These are phyloP conservation scores for Sphaerostilbella broomeana DNA, from an alignment of 2,329 filamentous ascomycete genomes.

Conservation along the genomic window DNA sequence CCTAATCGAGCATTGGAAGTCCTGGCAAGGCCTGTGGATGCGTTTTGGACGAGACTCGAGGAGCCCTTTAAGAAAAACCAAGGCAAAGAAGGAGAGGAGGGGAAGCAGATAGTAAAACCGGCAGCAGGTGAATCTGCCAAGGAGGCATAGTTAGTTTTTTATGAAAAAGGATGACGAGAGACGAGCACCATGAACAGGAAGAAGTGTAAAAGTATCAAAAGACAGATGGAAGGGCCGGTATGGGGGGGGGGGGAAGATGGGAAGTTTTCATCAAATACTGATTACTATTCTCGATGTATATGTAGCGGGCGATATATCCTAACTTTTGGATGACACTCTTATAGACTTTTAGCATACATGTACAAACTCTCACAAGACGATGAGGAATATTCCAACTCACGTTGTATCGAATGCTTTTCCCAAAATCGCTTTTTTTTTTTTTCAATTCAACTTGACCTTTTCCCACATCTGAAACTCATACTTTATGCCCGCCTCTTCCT, in stretches of 20 bases:
- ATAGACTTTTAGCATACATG: slow-evolving; percentile 4
- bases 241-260: no score
- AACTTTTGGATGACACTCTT: no score
- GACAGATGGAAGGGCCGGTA: no score
- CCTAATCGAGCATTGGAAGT: slow-evolving; percentile 27
- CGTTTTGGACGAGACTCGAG: slow-evolving; percentile 41
- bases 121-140: neutral
- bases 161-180: no score
- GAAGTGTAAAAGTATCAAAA: no score
- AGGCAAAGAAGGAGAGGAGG: slow-evolving; percentile 15
- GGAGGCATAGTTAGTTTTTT: no score
- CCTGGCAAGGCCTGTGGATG: slow-evolving; percentile 29
- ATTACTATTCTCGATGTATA: no score
- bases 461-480: slow-evolving; percentile 75
- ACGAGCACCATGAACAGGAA: no score
- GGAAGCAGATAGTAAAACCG: slow-evolving; percentile 1
- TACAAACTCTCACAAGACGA: neutral
- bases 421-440: slow-evolving; percentile 21
- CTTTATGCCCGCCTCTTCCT: slow-evolving; percentile 56
- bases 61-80: slow-evolving; percentile 32
- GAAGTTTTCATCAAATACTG: no score
- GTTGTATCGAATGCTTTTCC: neutral
- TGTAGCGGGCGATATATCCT: no score
- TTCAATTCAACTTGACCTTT: no score
- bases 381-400: neutral